Evolutionary conservation across 2,329 filamentous ascomycete genomes (phyloP).

Genomic region (Thielaviopsis punctulata): DNA sequence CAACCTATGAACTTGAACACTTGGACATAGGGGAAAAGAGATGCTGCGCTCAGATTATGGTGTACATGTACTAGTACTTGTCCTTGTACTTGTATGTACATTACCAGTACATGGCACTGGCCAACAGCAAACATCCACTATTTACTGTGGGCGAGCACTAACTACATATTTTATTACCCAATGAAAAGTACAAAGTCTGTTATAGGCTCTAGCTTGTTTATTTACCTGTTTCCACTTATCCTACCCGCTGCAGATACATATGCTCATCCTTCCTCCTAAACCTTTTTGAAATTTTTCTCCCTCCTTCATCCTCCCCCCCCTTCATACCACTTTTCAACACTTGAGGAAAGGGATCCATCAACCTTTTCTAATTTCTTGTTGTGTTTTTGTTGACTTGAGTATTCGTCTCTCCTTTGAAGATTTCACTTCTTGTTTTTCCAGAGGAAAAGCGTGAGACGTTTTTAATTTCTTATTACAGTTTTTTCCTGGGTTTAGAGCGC

Average conservation of each 20-base stretch:
- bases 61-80: too few species aligned
- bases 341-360: constrained; percentile 9
- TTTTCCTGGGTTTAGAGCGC: constrained; percentile 6
- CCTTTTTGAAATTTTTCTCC: constrained; percentile 17
- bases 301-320: constrained; percentile 16
- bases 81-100: too few species aligned
- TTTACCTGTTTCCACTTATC: constrained; percentile 18
- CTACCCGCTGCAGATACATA: constrained; percentile 16
- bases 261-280: constrained; percentile 5
- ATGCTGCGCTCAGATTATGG: background rate
- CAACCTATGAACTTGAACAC: background rate
- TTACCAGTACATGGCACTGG: too few species aligned
- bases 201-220: background rate
- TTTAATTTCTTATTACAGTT: constrained; percentile 21
- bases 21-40: background rate
- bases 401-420: constrained; percentile 13
- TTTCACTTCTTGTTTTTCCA: constrained; percentile 27
- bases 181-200: background rate
- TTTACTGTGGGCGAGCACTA: background rate
- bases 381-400: constrained; percentile 11
- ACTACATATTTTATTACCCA: background rate
- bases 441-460: constrained; percentile 24
- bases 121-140: background rate
- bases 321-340: constrained; percentile 18
- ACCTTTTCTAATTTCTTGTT: constrained; percentile 10